Base-by-base conservation (phyloP, 2,329 filamentous ascomycete species). In the Magnaporthiopsis poae region DNA sequence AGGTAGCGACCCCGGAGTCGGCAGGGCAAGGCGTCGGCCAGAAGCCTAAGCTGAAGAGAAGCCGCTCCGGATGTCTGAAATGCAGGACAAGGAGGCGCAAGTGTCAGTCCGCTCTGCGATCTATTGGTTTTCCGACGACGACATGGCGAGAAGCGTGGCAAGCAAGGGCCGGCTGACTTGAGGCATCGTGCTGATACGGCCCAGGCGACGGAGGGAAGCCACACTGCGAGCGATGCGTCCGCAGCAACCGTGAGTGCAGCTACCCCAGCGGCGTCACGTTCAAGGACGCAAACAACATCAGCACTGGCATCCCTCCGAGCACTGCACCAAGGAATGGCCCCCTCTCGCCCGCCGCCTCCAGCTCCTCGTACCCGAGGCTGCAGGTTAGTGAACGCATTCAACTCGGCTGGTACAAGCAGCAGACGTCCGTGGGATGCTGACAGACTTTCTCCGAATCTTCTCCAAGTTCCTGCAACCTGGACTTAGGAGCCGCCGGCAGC, bases 121-220 rank as follows among this genome's bases (percentile, higher is more conserved):
- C 15, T 9, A 7, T 7, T 3, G 18, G 46, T 21, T 25, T 56
- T 56, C 36, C 13, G 36, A 39, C 2, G 21, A n/a, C 8, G n/a
- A n/a, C 7, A 56, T 3, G 21, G n/a, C 46, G 21, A 11, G 8
- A 25, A 5, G 8, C 46, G 2, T n/a, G 46, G 11, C 46, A n/a
- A n/a, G 18, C 0, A 3, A 21, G 46, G 5, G 3, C 11, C 8
- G 21, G n/a, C 46, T 56, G 11, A 56, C 46, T n/a, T 21, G 46
- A 56, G 5, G 46, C 46, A 56, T n/a, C 46, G 46, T 21, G 46
- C 46, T 5, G 46, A 8, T 11, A 25, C 21, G 46, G 46, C 11
- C 62, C 66, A 84, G 81, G 82, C 68, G 82, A 84, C 67, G 82
- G 84, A 72, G 73, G 73, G 18, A 84, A 81, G 69, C 82, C 82